Base-by-base conservation (phyloP, 352 stramenopile genomes). In the Pythium pectinolyticum region DNA sequence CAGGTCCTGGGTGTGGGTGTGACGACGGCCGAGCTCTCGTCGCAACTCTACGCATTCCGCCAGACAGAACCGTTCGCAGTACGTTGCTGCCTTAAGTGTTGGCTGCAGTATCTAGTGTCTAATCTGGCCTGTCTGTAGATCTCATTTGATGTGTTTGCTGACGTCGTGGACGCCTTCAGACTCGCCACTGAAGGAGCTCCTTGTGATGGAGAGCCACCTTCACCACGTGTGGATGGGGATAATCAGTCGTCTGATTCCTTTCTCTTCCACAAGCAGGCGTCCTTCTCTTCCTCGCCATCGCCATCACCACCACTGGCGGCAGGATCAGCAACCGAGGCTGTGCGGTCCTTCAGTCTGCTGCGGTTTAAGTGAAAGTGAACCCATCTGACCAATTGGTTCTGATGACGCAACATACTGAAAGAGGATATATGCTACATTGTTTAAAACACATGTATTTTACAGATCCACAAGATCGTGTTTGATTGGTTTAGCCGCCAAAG, bases 1-100 rank as follows among this genome's bases (percentile, higher is more conserved):
- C 78, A 90, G 34, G 82, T 77, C 25, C 61, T 94, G 3, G 82
- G 82, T 3, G 58, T 74, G 11, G 84, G 79, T 2, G 77, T 92
- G 27, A 73, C 78, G 3, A 72, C 61, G 0, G 39, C 28, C 9
- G 80, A 88, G 30, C 58, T 91, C 24, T 68, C 64, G 0, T 48
- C 58, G 6, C 66, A 63, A n/a, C 70, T 89, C 17, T 34, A 66
- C 14, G 41, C 50, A 0, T 69, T 73, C 61, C 66, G 74, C 31
- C 61, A 79, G 30, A 46, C 60, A 20, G 59, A 86, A 22, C 60
- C 76, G 8, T 76, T 73, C 32, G 65, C 77, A 27, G 82, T 88
- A 43, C 28, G 70, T 67, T n/a, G n/a, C n/a, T n/a, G n/a, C n/a
- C n/a, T n/a, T n/a, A n/a, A 40, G 47, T 49, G 3, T 34, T 50